phyloP scores from a whole-genome alignment of 345 rosid genomes.

The Eucalyptus regnans region DNA sequence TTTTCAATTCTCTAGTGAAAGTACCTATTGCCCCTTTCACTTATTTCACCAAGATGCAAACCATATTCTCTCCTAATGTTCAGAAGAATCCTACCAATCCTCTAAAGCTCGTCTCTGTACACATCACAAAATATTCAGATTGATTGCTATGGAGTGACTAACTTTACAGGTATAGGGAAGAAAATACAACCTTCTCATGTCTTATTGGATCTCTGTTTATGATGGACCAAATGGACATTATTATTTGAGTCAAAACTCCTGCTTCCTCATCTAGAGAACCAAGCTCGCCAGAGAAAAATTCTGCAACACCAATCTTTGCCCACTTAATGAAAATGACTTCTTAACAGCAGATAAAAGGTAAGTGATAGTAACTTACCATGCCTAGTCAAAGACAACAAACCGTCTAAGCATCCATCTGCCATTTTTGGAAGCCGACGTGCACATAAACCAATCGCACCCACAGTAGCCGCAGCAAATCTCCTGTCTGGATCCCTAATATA shows the following conservation, averaged over 20 bases:
- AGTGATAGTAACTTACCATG: constrained; percentile 38
- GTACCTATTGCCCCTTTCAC: neutral
- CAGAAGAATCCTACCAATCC: neutral
- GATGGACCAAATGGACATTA: constrained; percentile 71
- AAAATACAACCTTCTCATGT: constrained; percentile 66
- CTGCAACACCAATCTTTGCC: constrained; percentile 31
- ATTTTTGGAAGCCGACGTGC: constrained; percentile 54
- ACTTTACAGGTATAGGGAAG: neutral
- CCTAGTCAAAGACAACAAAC: constrained; percentile 52
- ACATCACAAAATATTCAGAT: neutral
- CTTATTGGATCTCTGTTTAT: constrained; percentile 56
- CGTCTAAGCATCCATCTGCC: constrained; percentile 65
- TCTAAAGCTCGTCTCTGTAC: neutral
- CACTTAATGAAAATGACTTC: neutral
- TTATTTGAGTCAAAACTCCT: constrained; percentile 61
- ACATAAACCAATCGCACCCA: constrained; percentile 84
- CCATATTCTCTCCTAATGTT: neutral
- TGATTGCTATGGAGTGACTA: neutral
- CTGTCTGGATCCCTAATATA: constrained; percentile 86
- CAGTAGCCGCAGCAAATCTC: constrained; percentile 79
- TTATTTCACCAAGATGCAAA: neutral
- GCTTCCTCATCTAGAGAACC: constrained; percentile 46
- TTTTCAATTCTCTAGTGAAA: neutral
- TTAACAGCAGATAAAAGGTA: neutral
- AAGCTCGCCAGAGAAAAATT: constrained; percentile 27